Evolutionary conservation across 2,329 filamentous ascomycete species (phyloP).

Genomic region (Macroventuria anomochaeta): DNA sequence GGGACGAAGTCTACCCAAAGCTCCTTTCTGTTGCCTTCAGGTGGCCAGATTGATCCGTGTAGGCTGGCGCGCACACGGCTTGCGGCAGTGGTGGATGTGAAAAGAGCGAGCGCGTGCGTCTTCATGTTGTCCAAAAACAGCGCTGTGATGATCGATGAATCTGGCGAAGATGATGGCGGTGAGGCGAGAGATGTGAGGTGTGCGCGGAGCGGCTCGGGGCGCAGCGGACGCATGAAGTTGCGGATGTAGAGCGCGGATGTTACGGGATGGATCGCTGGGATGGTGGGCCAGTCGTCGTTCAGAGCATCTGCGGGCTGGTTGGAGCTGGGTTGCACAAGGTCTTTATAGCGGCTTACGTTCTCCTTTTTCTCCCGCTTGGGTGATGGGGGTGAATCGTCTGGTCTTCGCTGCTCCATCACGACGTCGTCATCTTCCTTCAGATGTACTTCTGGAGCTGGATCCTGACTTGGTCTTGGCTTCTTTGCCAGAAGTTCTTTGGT

Average conservation of each 20-base stretch:
- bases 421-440: conserved; percentile 42
- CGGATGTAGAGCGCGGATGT: conserved; percentile 75
- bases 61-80: conserved; percentile 76
- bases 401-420: conserved; percentile 38
- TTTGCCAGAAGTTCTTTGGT: conserved; percentile 51
- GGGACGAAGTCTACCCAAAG: conserved; percentile 93
- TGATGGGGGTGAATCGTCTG: conserved; percentile 23
- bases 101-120: conserved; percentile 84
- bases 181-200: conserved; percentile 75
- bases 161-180: conserved; percentile 57
- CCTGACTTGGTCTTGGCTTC: conserved; percentile 51
- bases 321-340: conserved; percentile 34
- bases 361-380: conserved; percentile 34
- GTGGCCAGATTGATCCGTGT: conserved; percentile 83
- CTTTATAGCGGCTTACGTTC: conserved; percentile 45
- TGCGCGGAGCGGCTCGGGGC: conserved; percentile 68
- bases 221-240: conserved; percentile 87
- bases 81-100: conserved; percentile 73
- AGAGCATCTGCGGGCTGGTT: conserved; percentile 22
- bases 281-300: conserved; percentile 40
- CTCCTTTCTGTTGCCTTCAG: conserved; percentile 81
- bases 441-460: conserved; percentile 37
- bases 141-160: conserved; percentile 54
- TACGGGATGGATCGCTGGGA: conserved; percentile 51
- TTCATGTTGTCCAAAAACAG: conserved; percentile 79